These are phyloP conservation scores for Typha latifolia DNA, from an alignment of 176 grass and related monocot species.

Conservation along the genomic window DNA sequence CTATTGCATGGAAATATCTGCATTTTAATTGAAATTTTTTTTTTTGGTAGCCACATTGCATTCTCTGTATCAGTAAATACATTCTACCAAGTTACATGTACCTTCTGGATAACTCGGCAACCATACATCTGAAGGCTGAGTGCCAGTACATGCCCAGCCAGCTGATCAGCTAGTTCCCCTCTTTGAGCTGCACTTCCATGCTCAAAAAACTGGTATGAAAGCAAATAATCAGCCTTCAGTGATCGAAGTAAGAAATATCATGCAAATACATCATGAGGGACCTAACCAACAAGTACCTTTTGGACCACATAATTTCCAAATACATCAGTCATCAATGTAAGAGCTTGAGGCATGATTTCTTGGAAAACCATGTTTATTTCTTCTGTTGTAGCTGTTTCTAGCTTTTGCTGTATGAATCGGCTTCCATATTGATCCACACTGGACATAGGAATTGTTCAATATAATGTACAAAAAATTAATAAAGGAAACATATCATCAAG, in stretches of 20 bases:
- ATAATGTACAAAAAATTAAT: neutral
- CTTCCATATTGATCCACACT: constrained; percentile 85
- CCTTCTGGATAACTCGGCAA: constrained; percentile 91
- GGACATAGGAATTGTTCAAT: constrained; percentile 10
- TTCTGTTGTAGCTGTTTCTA: constrained; percentile 65
- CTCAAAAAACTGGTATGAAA: constrained; percentile 75
- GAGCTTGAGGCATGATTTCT: constrained; percentile 75
- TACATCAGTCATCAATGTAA: constrained; percentile 80
- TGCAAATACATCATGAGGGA: constrained; percentile 2
- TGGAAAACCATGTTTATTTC: constrained; percentile 41
- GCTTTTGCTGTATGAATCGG: constrained; percentile 85
- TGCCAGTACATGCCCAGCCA: constrained; percentile 48
- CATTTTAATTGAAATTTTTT: no score
- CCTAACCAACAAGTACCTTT: constrained; percentile 40
- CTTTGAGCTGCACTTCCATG: constrained; percentile 71
- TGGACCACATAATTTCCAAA: constrained; percentile 95
- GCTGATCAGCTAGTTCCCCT: constrained; percentile 42
- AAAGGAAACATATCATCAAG: neutral
- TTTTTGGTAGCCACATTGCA: neutral
- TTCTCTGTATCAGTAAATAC: neutral
- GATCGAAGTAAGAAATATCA: neutral
- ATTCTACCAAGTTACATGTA: constrained; percentile 14
- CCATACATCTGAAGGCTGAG: constrained; percentile 98
- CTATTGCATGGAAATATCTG: no score
- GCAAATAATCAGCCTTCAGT: neutral